Evolutionary conservation across 768 basidiomycete genomes (phyloP).

Genomic region (Boletus tomentosulus): DNA sequence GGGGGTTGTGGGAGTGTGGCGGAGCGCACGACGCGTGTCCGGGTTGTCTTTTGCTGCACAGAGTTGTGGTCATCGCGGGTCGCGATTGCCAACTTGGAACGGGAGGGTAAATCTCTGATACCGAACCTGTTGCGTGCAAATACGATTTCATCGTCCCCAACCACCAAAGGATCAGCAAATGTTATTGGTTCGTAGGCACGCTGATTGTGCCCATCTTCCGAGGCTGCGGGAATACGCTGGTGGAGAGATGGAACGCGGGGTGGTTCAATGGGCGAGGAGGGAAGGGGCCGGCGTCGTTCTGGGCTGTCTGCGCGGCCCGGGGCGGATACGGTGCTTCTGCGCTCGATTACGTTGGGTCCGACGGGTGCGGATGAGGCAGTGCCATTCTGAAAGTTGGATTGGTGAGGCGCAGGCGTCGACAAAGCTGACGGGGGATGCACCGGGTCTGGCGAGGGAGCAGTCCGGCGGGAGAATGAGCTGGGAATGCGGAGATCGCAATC

Average conservation of each 20-base stretch:
- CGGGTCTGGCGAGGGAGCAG: conserved; percentile 11
- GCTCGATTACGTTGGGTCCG: conserved; percentile 16
- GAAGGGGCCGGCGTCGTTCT: conserved; percentile 26
- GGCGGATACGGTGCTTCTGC: conserved; percentile 28
- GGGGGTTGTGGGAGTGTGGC: conserved; percentile 25
- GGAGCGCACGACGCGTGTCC: conserved; percentile 13
- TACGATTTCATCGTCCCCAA: conserved; percentile 10
- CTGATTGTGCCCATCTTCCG: conserved; percentile 18
- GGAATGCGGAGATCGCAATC: conserved; percentile 23
- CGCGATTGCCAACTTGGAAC: conserved; percentile 24
- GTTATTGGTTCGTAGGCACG: conserved; percentile 26
- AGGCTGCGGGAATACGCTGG: conserved; percentile 15
- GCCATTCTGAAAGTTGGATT: conserved; percentile 39
- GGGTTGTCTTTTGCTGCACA: conserved; percentile 3
- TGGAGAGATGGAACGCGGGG: conserved; percentile 12
- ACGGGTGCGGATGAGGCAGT: conserved; percentile 12
- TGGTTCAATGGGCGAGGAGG: conserved; percentile 18
- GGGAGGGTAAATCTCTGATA: conserved; percentile 40
- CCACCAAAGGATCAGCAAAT: conserved; percentile 23
- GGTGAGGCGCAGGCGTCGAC: conserved; percentile 7
- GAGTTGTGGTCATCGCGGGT: conserved; percentile 10
- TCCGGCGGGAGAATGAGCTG: conserved; percentile 22
- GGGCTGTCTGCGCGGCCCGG: conserved; percentile 12
- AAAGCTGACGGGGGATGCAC: background rate
- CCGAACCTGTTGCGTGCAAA: conserved; percentile 32